phyloP scores from a whole-genome alignment of 2,329 filamentous ascomycete species.

The Fusarium camptoceras region DNA sequence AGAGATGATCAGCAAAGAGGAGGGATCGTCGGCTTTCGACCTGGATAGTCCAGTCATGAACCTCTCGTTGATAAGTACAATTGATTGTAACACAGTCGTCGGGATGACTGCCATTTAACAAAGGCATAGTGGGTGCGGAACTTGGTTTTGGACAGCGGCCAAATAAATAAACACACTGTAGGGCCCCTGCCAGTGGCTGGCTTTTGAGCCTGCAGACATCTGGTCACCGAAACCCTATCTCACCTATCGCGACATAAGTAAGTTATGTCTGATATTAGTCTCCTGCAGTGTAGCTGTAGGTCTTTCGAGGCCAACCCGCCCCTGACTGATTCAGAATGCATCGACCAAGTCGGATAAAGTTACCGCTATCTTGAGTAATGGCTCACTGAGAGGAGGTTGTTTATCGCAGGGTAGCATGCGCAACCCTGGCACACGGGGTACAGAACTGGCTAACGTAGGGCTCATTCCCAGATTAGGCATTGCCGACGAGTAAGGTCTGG shows the following conservation, averaged over 20 bases:
- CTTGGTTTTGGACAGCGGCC: neutral
- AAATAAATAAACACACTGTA: neutral
- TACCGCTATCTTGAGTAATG: slow-evolving; percentile 26
- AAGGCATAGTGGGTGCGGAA: neutral
- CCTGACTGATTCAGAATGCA: slow-evolving; percentile 4
- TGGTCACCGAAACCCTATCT: neutral
- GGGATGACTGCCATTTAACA: neutral
- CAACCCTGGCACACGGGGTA: slow-evolving; percentile 23
- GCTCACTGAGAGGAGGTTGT: slow-evolving; percentile 22
- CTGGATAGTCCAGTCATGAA: neutral
- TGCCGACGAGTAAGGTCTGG: slow-evolving; percentile 9
- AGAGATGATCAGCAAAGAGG: slow-evolving; percentile 1
- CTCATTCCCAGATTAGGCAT: slow-evolving; percentile 29
- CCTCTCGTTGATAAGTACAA: neutral
- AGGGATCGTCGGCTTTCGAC: slow-evolving; percentile 12
- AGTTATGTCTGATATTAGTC: neutral
- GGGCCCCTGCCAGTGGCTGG: neutral
- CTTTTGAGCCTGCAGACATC: neutral
- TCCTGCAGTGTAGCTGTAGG: neutral
- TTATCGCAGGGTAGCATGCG: slow-evolving; percentile 28
- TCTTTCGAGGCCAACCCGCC: neutral
- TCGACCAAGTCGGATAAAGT: slow-evolving; percentile 24
- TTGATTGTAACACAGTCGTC: neutral
- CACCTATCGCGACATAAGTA: neutral
- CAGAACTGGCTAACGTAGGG: slow-evolving; percentile 25